phyloP scores from a whole-genome alignment of 352 stramenopile species.

The Pythium plurisporium region DNA sequence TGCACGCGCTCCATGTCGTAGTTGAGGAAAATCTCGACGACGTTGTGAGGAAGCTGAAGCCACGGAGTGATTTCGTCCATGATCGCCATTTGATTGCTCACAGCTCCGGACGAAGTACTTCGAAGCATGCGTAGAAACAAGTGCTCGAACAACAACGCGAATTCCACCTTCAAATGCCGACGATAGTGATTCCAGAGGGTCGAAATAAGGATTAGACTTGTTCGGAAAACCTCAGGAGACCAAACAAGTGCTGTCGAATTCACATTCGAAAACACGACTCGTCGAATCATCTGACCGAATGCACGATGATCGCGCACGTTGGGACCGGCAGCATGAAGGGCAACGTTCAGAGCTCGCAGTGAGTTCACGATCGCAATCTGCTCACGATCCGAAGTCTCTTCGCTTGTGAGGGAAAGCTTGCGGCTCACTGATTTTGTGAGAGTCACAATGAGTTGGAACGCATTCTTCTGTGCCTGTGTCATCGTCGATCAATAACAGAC shows the following conservation, averaged over 20 bases:
- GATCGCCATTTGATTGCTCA: constrained; percentile 66
- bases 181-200: constrained; percentile 86
- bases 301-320: constrained; percentile 48
- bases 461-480: constrained; percentile 61
- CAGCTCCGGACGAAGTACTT: constrained; percentile 35
- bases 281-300: constrained; percentile 74
- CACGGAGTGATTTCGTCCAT: constrained; percentile 74
- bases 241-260: constrained; percentile 62
- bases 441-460: constrained; percentile 68
- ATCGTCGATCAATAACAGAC: background rate
- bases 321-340: constrained; percentile 46
- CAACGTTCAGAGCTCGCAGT: constrained; percentile 66
- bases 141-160: constrained; percentile 80
- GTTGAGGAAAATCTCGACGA: constrained; percentile 87
- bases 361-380: constrained; percentile 60
- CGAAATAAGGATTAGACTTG: constrained; percentile 57
- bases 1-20: constrained; percentile 85
- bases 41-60: constrained; percentile 82
- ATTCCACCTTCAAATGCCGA: constrained; percentile 75
- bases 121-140: constrained; percentile 72
- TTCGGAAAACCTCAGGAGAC: constrained; percentile 52
- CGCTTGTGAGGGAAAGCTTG: constrained; percentile 32
- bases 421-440: constrained; percentile 70
- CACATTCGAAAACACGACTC: constrained; percentile 67
- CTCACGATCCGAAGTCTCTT: constrained; percentile 37